These are phyloP conservation scores for Setomelanomma holmii DNA, from an alignment of 2,329 filamentous ascomycete genomes.

Conservation along the genomic window DNA sequence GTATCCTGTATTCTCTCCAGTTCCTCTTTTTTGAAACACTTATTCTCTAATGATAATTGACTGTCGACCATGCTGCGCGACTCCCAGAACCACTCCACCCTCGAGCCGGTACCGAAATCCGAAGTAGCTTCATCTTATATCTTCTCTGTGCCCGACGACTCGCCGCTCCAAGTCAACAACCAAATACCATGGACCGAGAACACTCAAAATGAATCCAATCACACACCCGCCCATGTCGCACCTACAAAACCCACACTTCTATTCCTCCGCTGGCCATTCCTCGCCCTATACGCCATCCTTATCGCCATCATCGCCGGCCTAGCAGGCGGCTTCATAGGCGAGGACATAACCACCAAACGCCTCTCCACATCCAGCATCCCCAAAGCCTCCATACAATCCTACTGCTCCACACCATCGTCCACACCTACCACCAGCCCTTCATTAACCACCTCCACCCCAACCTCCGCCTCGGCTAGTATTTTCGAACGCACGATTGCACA, in stretches of 20 bases:
- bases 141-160: background rate
- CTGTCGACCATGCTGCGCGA: too few species aligned
- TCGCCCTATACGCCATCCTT: constrained; percentile 1
- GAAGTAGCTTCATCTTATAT: background rate
- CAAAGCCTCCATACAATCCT: background rate
- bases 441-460: background rate
- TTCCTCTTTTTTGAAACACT: too few species aligned
- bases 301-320: constrained; percentile 8
- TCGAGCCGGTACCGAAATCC: background rate
- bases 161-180: background rate
- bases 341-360: constrained; percentile 1
- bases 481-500: constrained; percentile 1
- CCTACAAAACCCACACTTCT: background rate
- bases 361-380: background rate
- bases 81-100: background rate
- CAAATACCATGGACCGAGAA: background rate
- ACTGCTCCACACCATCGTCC: background rate
- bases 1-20: too few species aligned
- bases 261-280: constrained; percentile 3
- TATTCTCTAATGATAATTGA: too few species aligned
- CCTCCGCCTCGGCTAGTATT: background rate
- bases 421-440: background rate
- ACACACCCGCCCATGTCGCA: background rate
- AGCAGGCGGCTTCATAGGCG: constrained; percentile 8
- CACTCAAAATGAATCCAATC: background rate